Evolutionary conservation across 164 flowering plant genomes (phyloP).

Genomic region (Buxus sempervirens): DNA sequence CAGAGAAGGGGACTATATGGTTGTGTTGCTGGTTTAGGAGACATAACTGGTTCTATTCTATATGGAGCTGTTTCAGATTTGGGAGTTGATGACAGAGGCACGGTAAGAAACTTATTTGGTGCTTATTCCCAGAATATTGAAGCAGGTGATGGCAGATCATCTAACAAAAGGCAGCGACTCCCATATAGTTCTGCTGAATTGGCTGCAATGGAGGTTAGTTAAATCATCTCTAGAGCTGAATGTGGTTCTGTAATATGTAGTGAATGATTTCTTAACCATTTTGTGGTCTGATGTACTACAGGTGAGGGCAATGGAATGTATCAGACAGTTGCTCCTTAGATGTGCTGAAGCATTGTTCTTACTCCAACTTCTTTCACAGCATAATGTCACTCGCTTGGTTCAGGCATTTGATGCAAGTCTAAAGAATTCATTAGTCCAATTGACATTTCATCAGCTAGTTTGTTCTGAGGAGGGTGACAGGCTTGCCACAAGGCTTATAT

Average conservation of each 20-base stretch:
- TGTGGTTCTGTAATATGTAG: neutral
- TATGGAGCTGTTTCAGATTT: constrained; percentile 61
- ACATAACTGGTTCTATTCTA: constrained; percentile 81
- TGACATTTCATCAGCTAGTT: constrained; percentile 90
- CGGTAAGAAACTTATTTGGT: constrained; percentile 77
- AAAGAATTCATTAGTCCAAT: constrained; percentile 50
- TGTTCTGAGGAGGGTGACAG: constrained; percentile 92
- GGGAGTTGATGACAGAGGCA: constrained; percentile 58
- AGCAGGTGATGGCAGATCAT: constrained; percentile 40
- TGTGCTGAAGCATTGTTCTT: constrained; percentile 86
- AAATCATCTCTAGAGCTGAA: constrained; percentile 6
- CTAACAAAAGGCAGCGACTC: constrained; percentile 83
- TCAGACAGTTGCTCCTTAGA: constrained; percentile 87
- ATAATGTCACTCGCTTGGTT: constrained; percentile 74
- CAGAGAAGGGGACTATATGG: constrained; percentile 96
- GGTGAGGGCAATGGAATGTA: constrained; percentile 97
- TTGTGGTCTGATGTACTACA: constrained; percentile 24
- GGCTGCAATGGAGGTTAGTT: constrained; percentile 93
- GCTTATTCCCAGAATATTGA: constrained; percentile 57
- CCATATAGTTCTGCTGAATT: constrained; percentile 89
- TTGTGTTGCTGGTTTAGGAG: constrained; percentile 89
- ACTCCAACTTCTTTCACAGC: constrained; percentile 86
- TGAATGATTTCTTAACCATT: neutral
- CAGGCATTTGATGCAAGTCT: constrained; percentile 64
- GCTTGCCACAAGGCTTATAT: constrained; percentile 84